These are phyloP conservation scores for Beta lomatogona DNA, from an alignment of 179 eudicot genomes.

Conservation along the genomic window DNA sequence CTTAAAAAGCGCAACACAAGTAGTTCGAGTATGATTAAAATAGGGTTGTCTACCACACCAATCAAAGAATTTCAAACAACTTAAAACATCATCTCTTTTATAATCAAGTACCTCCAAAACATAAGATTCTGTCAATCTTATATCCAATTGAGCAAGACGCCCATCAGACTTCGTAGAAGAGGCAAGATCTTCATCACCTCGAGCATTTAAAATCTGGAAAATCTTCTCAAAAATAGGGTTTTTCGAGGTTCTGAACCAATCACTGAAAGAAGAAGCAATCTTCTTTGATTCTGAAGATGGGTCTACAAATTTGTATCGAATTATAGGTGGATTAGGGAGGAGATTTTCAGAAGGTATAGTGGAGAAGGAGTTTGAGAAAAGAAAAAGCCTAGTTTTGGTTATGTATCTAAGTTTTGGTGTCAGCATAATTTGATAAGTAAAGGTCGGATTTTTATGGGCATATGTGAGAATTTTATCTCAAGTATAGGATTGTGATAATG, in stretches of 20 bases:
- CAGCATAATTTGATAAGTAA: slow-evolving; percentile 28
- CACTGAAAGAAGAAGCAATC: slow-evolving; percentile 44
- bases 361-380: slow-evolving; percentile 23
- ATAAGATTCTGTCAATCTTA: slow-evolving; percentile 43
- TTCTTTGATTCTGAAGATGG: slow-evolving; percentile 16
- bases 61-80: slow-evolving; percentile 80
- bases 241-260: slow-evolving; percentile 57
- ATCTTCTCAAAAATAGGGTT: slow-evolving; percentile 52
- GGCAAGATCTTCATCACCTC: slow-evolving; percentile 19
- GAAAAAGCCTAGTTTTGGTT: slow-evolving; percentile 33
- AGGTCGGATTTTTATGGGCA: slow-evolving; percentile 12
- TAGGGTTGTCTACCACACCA: slow-evolving; percentile 81
- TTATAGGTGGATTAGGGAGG: background rate
- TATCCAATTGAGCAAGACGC: slow-evolving; percentile 38
- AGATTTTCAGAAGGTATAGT: background rate
- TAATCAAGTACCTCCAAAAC: slow-evolving; percentile 60
- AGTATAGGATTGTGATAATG: background rate
- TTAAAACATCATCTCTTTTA: slow-evolving; percentile 44
- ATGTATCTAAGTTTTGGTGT: slow-evolving; percentile 36
- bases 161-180: slow-evolving; percentile 26
- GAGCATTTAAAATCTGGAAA: slow-evolving; percentile 41
- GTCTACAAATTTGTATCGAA: background rate
- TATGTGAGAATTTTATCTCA: background rate
- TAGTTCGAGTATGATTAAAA: slow-evolving; percentile 55
- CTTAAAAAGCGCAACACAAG: slow-evolving; percentile 64